Evolutionary conservation across 2,329 filamentous ascomycete species (phyloP).

Genomic region (Claviceps capensis): DNA sequence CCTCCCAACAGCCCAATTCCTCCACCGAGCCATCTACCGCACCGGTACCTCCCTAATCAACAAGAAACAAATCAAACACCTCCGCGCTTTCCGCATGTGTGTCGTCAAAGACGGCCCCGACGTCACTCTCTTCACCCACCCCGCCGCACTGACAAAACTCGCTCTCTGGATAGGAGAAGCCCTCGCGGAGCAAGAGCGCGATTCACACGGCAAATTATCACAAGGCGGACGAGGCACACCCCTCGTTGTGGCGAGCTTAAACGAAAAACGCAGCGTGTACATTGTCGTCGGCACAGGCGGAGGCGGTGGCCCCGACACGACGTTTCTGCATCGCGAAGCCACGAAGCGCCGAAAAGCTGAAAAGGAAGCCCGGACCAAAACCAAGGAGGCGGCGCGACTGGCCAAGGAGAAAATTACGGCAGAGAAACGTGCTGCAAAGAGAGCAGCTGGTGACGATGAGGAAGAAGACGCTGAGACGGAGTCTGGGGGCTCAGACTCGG

Average conservation of each 20-base stretch:
- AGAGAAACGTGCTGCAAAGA: conserved; percentile 48
- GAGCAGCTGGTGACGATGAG: conserved; percentile 25
- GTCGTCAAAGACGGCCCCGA: conserved; percentile 93
- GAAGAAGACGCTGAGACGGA: conserved; percentile 36
- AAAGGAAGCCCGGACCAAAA: conserved; percentile 48
- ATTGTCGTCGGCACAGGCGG: conserved; percentile 87
- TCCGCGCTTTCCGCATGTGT: conserved; percentile 86
- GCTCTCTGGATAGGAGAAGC: conserved; percentile 92
- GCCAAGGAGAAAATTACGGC: conserved; percentile 45
- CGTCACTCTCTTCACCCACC: conserved; percentile 80
- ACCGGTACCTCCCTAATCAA: conserved; percentile 84
- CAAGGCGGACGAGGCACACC: conserved; percentile 64
- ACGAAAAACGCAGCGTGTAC: conserved; percentile 78
- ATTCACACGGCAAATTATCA: conserved; percentile 53
- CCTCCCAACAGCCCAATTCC: conserved; percentile 71
- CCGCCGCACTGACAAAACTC: conserved; percentile 82
- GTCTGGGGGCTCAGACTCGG: conserved; percentile 28
- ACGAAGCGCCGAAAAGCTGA: conserved; percentile 49
- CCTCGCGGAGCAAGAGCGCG: conserved; percentile 75
- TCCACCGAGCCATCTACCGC: conserved; percentile 84
- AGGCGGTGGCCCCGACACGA: conserved; percentile 61
- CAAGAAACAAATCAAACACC: conserved; percentile 85
- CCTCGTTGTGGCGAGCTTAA: conserved; percentile 77
- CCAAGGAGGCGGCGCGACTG: conserved; percentile 42
- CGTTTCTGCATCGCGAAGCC: conserved; percentile 53